Percentiles rank a stretch among this genome's conserved stretches.
These are phyloP conservation scores for Medicago arabica DNA, from an alignment of 306 rosid species.

Conservation along the genomic window DNA sequence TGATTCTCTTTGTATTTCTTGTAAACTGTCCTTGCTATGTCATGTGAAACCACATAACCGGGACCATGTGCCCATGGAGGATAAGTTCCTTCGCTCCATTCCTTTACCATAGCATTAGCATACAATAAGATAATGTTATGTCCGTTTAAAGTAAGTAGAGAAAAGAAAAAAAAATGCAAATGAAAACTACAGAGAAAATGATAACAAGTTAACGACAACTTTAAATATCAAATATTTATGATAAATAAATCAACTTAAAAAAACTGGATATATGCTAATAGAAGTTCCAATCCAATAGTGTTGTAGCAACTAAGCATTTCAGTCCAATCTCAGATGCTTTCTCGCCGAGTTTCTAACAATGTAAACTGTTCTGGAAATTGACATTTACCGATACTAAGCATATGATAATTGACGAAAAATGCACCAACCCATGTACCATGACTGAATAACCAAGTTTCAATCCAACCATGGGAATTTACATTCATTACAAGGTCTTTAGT, in stretches of 20 bases:
- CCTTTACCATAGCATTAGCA: slow-evolving; percentile 60
- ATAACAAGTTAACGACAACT: background rate
- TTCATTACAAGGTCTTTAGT: background rate
- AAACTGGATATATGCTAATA: background rate
- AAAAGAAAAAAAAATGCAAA: slow-evolving; percentile 3
- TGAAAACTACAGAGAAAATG: background rate
- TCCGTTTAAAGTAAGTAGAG: slow-evolving; percentile 5
- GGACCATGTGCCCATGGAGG: slow-evolving; percentile 99
- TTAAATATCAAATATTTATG: background rate
- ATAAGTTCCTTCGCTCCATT: slow-evolving; percentile 82
- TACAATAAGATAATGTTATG: slow-evolving; percentile 30
- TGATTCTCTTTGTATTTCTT: slow-evolving; percentile 62
- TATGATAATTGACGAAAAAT: slow-evolving; percentile 7
- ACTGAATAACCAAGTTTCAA: slow-evolving; percentile 14
- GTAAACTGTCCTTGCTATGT: slow-evolving; percentile 78
- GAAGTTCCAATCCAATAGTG: slow-evolving; percentile 6
- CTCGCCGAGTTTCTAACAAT: slow-evolving; percentile 9
- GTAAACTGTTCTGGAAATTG: slow-evolving; percentile 10
- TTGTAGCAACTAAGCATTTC: slow-evolving; percentile 20
- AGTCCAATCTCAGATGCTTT: background rate
- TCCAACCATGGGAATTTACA: slow-evolving; percentile 3
- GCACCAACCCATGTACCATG: slow-evolving; percentile 7
- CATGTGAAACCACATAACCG: slow-evolving; percentile 86
- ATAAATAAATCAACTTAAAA: background rate
- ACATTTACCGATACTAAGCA: slow-evolving; percentile 25